Percentiles rank a stretch among this genome's conserved stretches.
Evolutionary conservation across 148 eudicot genomes (phyloP).

Genomic region (Mesembryanthemum crystallinum): DNA sequence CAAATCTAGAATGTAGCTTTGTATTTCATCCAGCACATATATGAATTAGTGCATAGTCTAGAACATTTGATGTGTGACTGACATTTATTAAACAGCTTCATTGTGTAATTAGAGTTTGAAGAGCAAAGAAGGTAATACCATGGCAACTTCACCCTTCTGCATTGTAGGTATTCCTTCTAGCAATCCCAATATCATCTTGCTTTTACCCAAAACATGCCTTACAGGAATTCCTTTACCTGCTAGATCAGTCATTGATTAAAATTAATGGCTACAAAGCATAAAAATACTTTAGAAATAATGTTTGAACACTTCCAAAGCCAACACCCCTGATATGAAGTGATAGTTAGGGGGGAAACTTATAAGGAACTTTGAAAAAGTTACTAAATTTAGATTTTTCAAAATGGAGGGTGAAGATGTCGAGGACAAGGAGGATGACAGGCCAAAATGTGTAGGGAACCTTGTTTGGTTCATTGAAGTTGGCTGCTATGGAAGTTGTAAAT

Average conservation of each 20-base stretch:
- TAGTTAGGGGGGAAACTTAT: background rate
- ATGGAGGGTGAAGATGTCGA: background rate
- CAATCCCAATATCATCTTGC: constrained; percentile 89
- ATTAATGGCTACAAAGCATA: background rate
- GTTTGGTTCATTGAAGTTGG: too few relatives aligned
- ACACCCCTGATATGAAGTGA: background rate
- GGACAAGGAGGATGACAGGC: background rate
- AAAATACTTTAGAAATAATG: background rate
- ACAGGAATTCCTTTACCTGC: constrained; percentile 78
- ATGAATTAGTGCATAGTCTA: background rate
- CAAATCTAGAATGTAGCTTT: background rate
- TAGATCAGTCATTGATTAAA: constrained; percentile 13
- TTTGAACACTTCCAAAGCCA: background rate
- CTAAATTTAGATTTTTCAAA: background rate
- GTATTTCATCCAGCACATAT: constrained; percentile 1
- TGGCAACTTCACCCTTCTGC: constrained; percentile 92
- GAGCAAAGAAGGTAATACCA: constrained; percentile 45
- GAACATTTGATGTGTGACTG: background rate
- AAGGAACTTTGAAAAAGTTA: background rate
- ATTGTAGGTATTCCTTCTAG: constrained; percentile 95
- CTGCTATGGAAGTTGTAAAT: too few relatives aligned
- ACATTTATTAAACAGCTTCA: background rate
- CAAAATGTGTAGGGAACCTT: too few relatives aligned
- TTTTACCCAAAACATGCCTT: constrained; percentile 88
- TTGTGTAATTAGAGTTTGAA: background rate